Percentiles rank a stretch among this genome's conserved stretches.
Conservation (phyloP, 176 grass and related monocot genomes). For the Avena atlantica region DNA sequence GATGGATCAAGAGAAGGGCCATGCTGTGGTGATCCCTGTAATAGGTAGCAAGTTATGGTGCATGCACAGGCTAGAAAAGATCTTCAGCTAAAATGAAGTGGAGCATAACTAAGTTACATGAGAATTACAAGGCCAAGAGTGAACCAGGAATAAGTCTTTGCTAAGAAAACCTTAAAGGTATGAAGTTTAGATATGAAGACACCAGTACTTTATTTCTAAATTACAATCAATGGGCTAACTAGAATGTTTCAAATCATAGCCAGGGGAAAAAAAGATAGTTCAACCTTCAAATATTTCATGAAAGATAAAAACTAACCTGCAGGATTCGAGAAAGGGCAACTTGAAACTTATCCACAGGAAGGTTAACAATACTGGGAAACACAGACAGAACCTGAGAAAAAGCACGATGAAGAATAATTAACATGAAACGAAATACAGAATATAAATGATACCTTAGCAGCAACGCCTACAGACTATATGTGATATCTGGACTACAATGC, state of each 20-base stretch:
- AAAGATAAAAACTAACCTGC: constrained; percentile 61
- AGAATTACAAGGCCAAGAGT: constrained; percentile 22
- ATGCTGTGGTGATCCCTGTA: constrained; percentile 71
- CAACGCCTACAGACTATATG: constrained; percentile 35
- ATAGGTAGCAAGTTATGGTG: constrained; percentile 31
- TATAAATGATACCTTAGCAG: constrained; percentile 11
- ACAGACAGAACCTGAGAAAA: constrained; percentile 70
- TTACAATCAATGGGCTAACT: constrained; percentile 18
- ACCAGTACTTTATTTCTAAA: constrained; percentile 28
- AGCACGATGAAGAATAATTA: constrained; percentile 45
- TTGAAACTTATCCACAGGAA: constrained; percentile 89
- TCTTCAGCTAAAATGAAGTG: constrained; percentile 24
- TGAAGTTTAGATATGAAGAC: constrained; percentile 18
- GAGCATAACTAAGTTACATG: constrained; percentile 8
- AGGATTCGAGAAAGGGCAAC: constrained; percentile 70
- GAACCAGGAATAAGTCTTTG: constrained; percentile 13
- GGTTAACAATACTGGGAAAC: constrained; percentile 79
- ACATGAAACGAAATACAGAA: constrained; percentile 35
- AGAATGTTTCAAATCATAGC: constrained; percentile 39
- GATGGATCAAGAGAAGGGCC: constrained; percentile 75
- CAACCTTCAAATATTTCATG: constrained; percentile 35
- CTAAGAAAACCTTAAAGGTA: constrained; percentile 9
- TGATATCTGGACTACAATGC: constrained; percentile 11
- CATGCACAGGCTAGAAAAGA: constrained; percentile 17
- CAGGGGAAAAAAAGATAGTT: constrained; percentile 14